phyloP scores from a whole-genome alignment of 1,139 yeast genomes.

The Diutina rugosa region DNA sequence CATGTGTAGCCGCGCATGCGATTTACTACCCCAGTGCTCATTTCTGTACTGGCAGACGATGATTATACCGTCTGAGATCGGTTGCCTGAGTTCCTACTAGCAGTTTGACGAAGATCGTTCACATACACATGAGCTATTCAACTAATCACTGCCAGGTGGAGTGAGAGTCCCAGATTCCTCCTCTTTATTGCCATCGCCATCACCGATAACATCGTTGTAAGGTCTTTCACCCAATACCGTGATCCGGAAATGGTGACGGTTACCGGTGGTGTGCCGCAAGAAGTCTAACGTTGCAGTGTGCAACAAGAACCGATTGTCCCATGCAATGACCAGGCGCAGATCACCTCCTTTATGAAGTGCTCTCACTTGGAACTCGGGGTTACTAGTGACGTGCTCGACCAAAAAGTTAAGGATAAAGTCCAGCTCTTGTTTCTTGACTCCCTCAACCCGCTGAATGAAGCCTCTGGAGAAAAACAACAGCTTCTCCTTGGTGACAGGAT shows the following conservation, averaged over 20 bases:
- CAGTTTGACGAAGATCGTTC: background rate
- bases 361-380: constrained; percentile 1
- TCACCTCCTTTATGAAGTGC: background rate
- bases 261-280: background rate
- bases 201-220: background rate
- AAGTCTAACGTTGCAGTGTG: constrained; percentile 1
- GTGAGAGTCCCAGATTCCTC: background rate
- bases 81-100: too few relatives aligned
- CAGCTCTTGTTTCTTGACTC: background rate
- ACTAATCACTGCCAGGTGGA: background rate
- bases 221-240: constrained; percentile 1
- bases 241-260: constrained; percentile 1
- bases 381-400: background rate
- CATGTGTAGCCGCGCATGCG: background rate
- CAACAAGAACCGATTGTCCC: constrained; percentile 1
- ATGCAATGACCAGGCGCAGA: background rate
- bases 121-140: background rate
- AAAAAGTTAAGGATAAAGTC: background rate
- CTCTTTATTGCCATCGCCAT: background rate
- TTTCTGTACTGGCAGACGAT: too few relatives aligned
- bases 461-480: background rate
- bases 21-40: too few relatives aligned
- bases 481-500: constrained; percentile 2
- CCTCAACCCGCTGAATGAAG: background rate
- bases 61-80: too few relatives aligned